Evolutionary conservation across 2,329 filamentous ascomycete species (phyloP), one percentile per base, ranked within the genome.

Genomic region (Monilinia vaccinii-corymbosi): DNA sequence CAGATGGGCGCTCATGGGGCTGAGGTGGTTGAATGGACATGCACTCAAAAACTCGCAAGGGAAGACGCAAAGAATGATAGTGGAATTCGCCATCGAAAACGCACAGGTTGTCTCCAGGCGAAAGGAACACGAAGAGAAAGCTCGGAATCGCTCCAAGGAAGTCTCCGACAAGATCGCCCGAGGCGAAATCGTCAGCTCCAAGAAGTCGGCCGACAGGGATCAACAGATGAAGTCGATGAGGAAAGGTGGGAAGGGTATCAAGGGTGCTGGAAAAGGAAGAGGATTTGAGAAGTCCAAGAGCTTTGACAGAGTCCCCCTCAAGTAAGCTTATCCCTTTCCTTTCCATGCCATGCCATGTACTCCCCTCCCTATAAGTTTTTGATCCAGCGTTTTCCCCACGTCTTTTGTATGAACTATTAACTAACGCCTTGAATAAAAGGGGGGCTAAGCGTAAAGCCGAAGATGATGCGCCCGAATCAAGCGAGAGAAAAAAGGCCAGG

Each of bases 21-120:
- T 99, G 64, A 82, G 94, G 50, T 97, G 91, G 85, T 80, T 99
- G 60, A 99, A 99, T 72, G 92, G 93, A 1, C 86, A 82, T 61
- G 76, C 82, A 36, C 67, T 84, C 21, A 77, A 81, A 68, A 82
- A 80, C 64, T 75, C 78, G 28, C 75, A 81, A 57, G 91, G 94
- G 65, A 90, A 88, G 75, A 93, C 91, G 72, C 92, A 94, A 74
- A 82, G 94, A 14, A 76, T 99, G 56, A 91, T 99, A 70, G 93
- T 93, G 42, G 95, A 99, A 73, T 99, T 99, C 72, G 91, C 94
- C 23, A 96, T 99, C 72, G 94, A 99, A 75, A 99, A 99, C 69
- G 92, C 91, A 1, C 92, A 97, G 70, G 94, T 99, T 1, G 87
- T 99, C n/a, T 82, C 86, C 66, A 81, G 94, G 64, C 82, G 95